Conservation (phyloP, 2,329 filamentous ascomycete genomes). For the Paradendryphiella salina region DNA sequence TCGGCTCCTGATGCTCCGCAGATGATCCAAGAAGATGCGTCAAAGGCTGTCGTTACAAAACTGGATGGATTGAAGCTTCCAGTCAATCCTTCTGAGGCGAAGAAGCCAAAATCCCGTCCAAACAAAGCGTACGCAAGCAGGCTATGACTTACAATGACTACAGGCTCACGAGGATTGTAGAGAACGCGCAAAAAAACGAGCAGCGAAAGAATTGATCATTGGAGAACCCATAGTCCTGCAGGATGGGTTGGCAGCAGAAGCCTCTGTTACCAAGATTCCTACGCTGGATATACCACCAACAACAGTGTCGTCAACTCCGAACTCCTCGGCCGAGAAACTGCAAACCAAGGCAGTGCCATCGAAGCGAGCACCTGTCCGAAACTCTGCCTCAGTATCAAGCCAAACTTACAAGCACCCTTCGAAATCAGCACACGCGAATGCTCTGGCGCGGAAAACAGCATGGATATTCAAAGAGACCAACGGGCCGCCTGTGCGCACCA, state of each 20-base stretch:
- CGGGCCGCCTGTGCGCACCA: constrained; percentile 7
- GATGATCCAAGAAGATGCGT: neutral
- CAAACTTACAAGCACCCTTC: neutral
- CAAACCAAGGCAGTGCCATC: neutral
- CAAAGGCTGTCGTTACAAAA: neutral
- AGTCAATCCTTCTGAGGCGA: neutral
- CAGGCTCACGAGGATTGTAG: neutral
- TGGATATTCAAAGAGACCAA: constrained; percentile 21
- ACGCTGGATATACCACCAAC: neutral
- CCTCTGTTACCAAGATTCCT: neutral
- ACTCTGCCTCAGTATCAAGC: neutral
- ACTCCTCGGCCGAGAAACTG: neutral
- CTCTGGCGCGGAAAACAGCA: constrained; percentile 12
- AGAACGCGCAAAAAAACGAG: neutral
- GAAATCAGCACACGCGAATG: neutral
- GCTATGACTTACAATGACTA: neutral
- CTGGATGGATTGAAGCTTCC: neutral
- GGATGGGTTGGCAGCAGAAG: neutral
- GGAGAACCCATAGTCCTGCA: neutral
- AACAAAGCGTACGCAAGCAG: neutral
- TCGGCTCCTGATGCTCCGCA: neutral
- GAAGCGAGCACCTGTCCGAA: neutral
- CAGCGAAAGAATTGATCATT: neutral
- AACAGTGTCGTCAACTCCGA: neutral
- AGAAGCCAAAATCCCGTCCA: neutral